Base-by-base conservation (phyloP, 495 filamentous ascomycete species). In the Tuber umbilicatum region DNA sequence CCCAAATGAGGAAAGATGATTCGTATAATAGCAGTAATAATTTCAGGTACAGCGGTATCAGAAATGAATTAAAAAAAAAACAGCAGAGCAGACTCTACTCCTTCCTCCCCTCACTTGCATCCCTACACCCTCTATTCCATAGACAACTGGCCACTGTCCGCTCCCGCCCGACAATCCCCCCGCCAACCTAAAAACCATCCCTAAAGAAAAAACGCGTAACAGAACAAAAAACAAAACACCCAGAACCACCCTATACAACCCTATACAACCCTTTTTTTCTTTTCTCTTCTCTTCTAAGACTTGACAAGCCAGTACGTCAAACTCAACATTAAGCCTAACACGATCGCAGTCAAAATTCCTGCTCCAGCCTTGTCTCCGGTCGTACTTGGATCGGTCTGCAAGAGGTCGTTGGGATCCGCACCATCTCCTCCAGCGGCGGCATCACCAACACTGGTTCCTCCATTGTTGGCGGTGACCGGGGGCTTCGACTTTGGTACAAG, bases 381-480 rank as follows among this genome's bases (percentile, higher is more conserved):
- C 2, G 79, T 82, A 50, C 83, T 76, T 0, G 74, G 77, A 21
- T 75, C 72, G 31, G 79, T 81, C 76, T 81, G 76, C 50, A 40
- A 47, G 23, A 74, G 38, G 7, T 70, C 50, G 27, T 74, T 50
- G 14, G 41, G 79, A 43, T 80, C 74, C 2, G 70, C 74, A 10
- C 76, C 75, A 27, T 71, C 69, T 21, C 84, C 84, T 10, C 90
- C 90, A 2, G 89, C 91, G 35, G 83, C 84, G 0, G 87, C 85
- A 76, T 93, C 84, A 38, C 90, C 88, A 75, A 86, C 85, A 12
- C 89, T 91, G 0, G 88, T 92, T n/a, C 91, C 91, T 10, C 91
- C 91, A 3, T 83, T 88, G 0, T 84, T 80, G 2, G 85, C 82
- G 1, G 90, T 92, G 27, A 87, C 82, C 1, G 90, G 90, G 0